Percentiles rank a stretch among this genome's conserved stretches.
Evolutionary conservation across 371 early-diverging fungal genomes (phyloP).

Genomic region (Zopfochytrium polystomum): DNA sequence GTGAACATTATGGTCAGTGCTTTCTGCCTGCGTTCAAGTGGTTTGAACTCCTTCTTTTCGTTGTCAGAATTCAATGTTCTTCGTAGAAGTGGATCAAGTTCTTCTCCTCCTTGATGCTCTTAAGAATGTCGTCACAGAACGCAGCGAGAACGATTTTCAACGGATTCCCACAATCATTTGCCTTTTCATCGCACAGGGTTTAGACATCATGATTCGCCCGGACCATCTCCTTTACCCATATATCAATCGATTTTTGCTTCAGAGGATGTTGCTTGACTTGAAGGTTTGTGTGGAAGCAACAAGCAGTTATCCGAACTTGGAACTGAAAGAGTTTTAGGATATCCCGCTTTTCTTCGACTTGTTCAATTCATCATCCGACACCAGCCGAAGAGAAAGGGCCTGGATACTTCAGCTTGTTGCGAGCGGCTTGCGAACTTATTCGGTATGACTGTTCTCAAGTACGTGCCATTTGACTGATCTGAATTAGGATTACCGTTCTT

Average conservation of each 20-base stretch:
- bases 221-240: conserved; percentile 72
- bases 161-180: conserved; percentile 64
- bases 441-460: no score
- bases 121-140: conserved; percentile 60
- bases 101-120: conserved; percentile 40
- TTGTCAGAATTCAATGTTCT: not conserved
- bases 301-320: no score
- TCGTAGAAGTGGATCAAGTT: not conserved
- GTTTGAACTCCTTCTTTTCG: not conserved
- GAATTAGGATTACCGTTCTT: conserved; percentile 61
- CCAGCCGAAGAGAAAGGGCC: conserved; percentile 63
- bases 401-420: conserved; percentile 73
- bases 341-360: conserved; percentile 76
- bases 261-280: conserved; percentile 67
- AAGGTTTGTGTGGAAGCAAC: no score
- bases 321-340: no score
- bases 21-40: not conserved
- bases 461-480: no score
- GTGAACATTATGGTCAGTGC: conserved; percentile 51
- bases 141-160: conserved; percentile 1
- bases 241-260: conserved; percentile 69
- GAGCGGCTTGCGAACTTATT: conserved; percentile 52
- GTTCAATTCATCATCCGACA: conserved; percentile 64
- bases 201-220: conserved; percentile 63
- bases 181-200: conserved; percentile 62